A percentile compares a stretch with the other conserved stretches of the same genome.
Conservation (phyloP, 805 yeast genomes). For the Yamadazyma scolyti region DNA sequence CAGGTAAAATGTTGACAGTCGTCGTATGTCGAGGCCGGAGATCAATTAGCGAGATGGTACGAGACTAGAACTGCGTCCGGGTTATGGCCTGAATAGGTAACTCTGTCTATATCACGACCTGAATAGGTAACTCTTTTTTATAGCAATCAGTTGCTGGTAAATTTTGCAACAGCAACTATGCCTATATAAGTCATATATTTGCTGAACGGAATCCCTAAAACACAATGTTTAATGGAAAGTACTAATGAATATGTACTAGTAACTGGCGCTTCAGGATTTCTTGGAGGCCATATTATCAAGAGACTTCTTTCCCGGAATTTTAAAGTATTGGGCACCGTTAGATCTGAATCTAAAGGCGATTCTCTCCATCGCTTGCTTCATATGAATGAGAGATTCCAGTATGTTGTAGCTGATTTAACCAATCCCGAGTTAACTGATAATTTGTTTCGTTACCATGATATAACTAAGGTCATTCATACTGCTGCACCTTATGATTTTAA, state of each 20-base stretch:
- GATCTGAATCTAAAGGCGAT: slow-evolving; percentile 41
- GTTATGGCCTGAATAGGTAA: no score
- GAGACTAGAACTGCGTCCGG: no score
- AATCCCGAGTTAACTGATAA: slow-evolving; percentile 19
- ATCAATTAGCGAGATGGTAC: no score
- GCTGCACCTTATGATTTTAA: slow-evolving; percentile 24
- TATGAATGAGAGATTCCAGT: slow-evolving; percentile 5
- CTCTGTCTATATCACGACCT: no score
- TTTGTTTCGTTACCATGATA: slow-evolving; percentile 20
- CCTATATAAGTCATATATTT: no score
- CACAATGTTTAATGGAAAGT: not conserved
- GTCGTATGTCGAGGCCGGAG: no score
- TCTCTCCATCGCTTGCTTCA: slow-evolving; percentile 16
- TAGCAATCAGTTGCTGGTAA: no score
- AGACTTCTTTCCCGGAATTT: slow-evolving; percentile 35
- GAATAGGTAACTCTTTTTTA: no score
- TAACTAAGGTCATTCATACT: slow-evolving; percentile 20
- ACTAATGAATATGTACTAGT: slow-evolving; percentile 40
- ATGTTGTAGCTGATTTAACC: slow-evolving; percentile 16
- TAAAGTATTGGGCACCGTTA: slow-evolving; percentile 48
- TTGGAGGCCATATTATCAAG: slow-evolving; percentile 48
- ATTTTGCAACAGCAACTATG: no score
- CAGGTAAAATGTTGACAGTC: no score
- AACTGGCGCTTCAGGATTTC: slow-evolving; percentile 54
- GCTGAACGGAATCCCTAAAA: no score